A percentile compares a stretch with the other conserved stretches of the same genome.
phyloP scores from a whole-genome alignment of 345 rosid genomes.

The Syzygium jambos region DNA sequence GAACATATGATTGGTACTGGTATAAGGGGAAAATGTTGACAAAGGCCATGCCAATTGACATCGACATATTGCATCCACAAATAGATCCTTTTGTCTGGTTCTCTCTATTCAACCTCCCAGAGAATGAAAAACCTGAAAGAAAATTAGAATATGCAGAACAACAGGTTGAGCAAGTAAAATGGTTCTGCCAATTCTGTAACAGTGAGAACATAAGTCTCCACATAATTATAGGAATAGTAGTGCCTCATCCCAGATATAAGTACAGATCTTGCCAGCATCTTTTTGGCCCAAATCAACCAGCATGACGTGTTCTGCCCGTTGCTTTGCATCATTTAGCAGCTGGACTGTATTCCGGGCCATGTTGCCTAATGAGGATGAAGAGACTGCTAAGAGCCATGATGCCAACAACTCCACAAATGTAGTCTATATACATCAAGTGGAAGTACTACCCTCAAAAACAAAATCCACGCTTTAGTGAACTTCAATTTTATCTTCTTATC shows the following conservation, averaged over 20 bases:
- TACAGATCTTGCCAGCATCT: constrained; percentile 69
- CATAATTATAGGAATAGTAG: neutral
- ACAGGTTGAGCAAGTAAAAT: neutral
- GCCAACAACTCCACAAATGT: too few relatives aligned
- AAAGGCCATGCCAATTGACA: neutral
- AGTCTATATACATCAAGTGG: constrained; percentile 65
- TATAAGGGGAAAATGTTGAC: neutral
- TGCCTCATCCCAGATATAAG: neutral
- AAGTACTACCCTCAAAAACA: constrained; percentile 81
- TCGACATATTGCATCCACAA: neutral
- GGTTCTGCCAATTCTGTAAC: neutral
- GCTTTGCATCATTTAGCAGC: constrained; percentile 60
- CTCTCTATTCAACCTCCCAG: neutral
- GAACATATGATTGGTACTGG: neutral
- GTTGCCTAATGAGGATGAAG: too few relatives aligned
- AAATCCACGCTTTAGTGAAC: constrained; percentile 87
- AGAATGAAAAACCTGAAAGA: neutral
- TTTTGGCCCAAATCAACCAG: constrained; percentile 87
- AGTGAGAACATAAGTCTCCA: neutral
- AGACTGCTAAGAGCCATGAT: too few relatives aligned
- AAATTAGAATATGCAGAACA: neutral
- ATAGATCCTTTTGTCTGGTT: neutral
- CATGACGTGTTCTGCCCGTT: constrained; percentile 84
- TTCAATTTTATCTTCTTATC: constrained; percentile 76
- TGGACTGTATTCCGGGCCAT: constrained; percentile 1